Conservation (phyloP, 2,329 filamentous ascomycete species). For the Ceratocystiopsis brevicomis region DNA sequence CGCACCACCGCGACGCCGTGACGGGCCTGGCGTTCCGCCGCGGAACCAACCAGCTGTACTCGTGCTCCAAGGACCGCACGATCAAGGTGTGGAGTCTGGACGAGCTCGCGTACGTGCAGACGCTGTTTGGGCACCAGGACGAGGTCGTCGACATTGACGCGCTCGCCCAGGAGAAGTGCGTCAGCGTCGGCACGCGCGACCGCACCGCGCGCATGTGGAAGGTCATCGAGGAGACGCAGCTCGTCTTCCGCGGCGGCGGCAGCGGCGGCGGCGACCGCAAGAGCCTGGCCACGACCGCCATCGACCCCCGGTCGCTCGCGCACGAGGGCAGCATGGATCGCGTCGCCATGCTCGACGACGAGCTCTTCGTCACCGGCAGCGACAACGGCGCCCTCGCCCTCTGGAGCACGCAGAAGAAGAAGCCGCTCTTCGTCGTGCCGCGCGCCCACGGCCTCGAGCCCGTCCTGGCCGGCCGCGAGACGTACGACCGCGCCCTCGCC, state of each 20-base stretch:
- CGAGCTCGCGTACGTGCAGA: constrained; percentile 86
- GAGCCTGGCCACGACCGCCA: constrained; percentile 21
- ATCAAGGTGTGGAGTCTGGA: constrained; percentile 92
- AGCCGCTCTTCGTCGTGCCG: constrained; percentile 62
- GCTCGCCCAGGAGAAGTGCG: constrained; percentile 68
- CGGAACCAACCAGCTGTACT: constrained; percentile 83
- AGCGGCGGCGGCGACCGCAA: constrained; percentile 18
- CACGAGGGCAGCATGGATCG: constrained; percentile 77
- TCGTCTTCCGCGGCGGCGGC: constrained; percentile 81
- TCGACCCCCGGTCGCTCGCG: constrained; percentile 16
- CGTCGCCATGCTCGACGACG: constrained; percentile 73
- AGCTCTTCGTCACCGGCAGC: constrained; percentile 78
- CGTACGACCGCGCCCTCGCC: constrained; percentile 17
- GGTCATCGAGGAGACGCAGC: constrained; percentile 82
- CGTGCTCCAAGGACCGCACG: constrained; percentile 74
- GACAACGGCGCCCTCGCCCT: constrained; percentile 77
- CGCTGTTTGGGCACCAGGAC: constrained; percentile 90
- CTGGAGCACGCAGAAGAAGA: constrained; percentile 89
- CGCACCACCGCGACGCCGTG: constrained; percentile 79
- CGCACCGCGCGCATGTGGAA: constrained; percentile 90
- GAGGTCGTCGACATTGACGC: constrained; percentile 69
- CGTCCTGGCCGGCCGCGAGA: constrained; percentile 42
- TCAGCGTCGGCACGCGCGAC: constrained; percentile 80
- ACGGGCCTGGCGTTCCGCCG: constrained; percentile 71
- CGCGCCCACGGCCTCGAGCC: constrained; percentile 75